A percentile compares a stretch with the other conserved stretches of the same genome.
Conservation (phyloP, 768 basidiomycete genomes). For the Phlegmacium glaucopus region DNA sequence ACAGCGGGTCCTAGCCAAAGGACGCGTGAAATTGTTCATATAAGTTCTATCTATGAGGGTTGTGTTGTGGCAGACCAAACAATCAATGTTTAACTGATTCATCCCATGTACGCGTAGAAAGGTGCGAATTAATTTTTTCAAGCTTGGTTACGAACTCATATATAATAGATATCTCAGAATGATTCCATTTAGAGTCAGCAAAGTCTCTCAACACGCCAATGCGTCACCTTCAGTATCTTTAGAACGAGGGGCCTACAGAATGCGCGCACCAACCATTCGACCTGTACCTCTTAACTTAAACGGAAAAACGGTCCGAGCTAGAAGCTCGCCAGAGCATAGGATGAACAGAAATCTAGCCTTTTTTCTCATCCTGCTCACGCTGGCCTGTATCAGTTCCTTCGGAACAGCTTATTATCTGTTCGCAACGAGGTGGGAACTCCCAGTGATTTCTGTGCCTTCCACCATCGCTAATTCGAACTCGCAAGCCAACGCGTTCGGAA, state of each 20-base stretch:
- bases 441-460: constrained; percentile 11
- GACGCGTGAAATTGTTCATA: no score
- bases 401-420: constrained; percentile 62
- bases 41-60: no score
- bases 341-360: constrained; percentile 31
- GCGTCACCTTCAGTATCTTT: constrained; percentile 62
- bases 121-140: no score
- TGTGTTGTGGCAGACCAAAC: no score
- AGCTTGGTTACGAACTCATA: no score
- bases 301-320: constrained; percentile 1
- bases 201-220: constrained; percentile 21
- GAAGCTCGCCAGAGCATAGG: constrained; percentile 11
- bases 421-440: constrained; percentile 53
- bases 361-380: constrained; percentile 43
- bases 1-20: no score
- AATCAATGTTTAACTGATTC: no score
- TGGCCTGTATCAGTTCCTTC: constrained; percentile 52
- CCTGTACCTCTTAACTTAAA: constrained; percentile 15
- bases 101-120: no score
- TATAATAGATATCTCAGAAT: constrained; percentile 13
- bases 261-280: constrained; percentile 41
- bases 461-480: constrained; percentile 27
- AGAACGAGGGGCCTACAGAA: constrained; percentile 65
- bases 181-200: constrained; percentile 25
- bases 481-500: constrained; percentile 20